phyloP scores from a whole-genome alignment of 2,329 filamentous ascomycete species.

The Fusarium caatingaense region DNA sequence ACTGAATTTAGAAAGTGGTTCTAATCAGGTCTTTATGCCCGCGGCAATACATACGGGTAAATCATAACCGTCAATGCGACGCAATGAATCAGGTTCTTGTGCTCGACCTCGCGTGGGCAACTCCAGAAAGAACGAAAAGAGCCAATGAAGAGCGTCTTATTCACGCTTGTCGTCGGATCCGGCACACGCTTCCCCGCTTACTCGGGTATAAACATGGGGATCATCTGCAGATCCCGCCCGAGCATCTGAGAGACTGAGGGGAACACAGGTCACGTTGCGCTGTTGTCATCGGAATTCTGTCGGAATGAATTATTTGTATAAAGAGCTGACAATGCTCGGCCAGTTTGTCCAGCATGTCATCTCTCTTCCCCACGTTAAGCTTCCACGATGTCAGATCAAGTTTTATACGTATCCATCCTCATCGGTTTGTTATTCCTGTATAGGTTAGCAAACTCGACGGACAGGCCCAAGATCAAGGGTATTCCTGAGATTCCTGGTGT shows the following conservation, averaged over 20 bases:
- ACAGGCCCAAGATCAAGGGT: conserved; percentile 69
- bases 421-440: conserved; percentile 27
- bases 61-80: background rate
- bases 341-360: background rate
- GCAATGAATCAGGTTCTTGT: background rate
- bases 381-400: conserved; percentile 27
- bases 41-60: background rate
- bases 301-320: background rate
- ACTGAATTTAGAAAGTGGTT: background rate
- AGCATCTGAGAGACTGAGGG: conserved; percentile 19
- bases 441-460: conserved; percentile 59
- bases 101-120: background rate
- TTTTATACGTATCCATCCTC: conserved; percentile 15
- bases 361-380: background rate
- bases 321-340: background rate
- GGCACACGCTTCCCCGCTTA: conserved; percentile 24
- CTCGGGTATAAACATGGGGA: conserved; percentile 9
- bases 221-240: conserved; percentile 6
- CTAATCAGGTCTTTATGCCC: background rate
- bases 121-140: background rate
- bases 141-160: conserved; percentile 8
- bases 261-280: conserved; percentile 6
- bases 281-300: background rate
- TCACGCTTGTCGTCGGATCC: conserved; percentile 11
- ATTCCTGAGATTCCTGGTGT: conserved; percentile 71